Percentiles rank a stretch among this genome's conserved stretches.
Evolutionary conservation across 1,139 yeast genomes (phyloP).

Genomic region (Lodderomyces margitis): DNA sequence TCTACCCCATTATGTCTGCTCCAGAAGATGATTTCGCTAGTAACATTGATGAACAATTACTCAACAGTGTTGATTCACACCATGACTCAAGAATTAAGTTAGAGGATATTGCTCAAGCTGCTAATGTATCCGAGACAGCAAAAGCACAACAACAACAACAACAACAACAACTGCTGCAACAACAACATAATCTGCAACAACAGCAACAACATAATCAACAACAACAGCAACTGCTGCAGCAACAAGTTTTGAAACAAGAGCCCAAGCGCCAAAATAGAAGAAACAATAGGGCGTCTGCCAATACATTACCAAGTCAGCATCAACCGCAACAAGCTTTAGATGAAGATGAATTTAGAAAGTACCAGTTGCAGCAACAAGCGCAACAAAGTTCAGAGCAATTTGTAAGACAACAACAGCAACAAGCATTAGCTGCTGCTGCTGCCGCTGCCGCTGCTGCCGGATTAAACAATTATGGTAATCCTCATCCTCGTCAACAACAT

Average conservation of each 20-base stretch:
- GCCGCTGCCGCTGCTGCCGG: slow-evolving; percentile 12
- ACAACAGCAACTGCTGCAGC: slow-evolving; percentile 8
- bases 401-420: slow-evolving; percentile 10
- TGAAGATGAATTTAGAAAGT: slow-evolving; percentile 5
- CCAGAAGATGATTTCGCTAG: slow-evolving; percentile 35
- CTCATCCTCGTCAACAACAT: slow-evolving; percentile 10
- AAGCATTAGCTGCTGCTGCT: slow-evolving; percentile 6
- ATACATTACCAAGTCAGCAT: neutral
- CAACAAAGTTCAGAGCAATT: slow-evolving; percentile 4
- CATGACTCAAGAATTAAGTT: slow-evolving; percentile 24
- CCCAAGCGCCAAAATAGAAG: neutral
- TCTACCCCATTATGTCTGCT: slow-evolving; percentile 20
- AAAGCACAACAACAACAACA: neutral
- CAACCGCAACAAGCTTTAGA: slow-evolving; percentile 1
- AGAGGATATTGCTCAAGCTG: slow-evolving; percentile 33
- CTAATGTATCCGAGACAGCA: neutral
- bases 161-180: neutral
- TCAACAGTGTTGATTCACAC: slow-evolving; percentile 26
- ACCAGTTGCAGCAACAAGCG: slow-evolving; percentile 5
- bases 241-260: neutral
- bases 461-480: slow-evolving; percentile 16
- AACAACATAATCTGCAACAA: neutral
- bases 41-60: slow-evolving; percentile 48
- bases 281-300: neutral
- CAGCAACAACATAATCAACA: slow-evolving; percentile 7